Conservation (phyloP, 257 asterid genomes). For the Apocynum venetum region DNA sequence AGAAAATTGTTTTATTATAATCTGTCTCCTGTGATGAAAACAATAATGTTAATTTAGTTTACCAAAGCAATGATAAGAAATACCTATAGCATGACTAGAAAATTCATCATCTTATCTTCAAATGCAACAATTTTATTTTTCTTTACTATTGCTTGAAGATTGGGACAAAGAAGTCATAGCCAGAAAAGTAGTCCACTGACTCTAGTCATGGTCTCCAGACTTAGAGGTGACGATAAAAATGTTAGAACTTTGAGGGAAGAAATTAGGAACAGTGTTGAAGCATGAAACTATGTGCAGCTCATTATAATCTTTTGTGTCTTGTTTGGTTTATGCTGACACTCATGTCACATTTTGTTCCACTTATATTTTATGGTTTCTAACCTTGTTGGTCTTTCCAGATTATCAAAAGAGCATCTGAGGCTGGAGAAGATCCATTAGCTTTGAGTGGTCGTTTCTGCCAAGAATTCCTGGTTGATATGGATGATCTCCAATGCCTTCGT, state of each 20-base stretch:
- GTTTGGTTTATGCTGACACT: not conserved
- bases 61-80: not conserved
- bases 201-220: not conserved
- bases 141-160: not conserved
- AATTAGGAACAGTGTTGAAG: not conserved
- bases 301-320: not conserved
- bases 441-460: constrained; percentile 74
- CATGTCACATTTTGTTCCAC: not conserved
- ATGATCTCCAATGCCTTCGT: constrained; percentile 74
- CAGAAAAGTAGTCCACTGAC: not conserved
- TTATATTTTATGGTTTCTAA: not conserved
- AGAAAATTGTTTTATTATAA: not conserved
- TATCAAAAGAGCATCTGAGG: constrained; percentile 66
- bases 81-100: not conserved
- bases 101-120: not conserved
- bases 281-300: not conserved
- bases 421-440: constrained; percentile 54
- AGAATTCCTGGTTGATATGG: constrained; percentile 77
- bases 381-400: constrained; percentile 41
- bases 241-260: not conserved
- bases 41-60: not conserved
- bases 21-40: not conserved
- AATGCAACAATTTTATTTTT: not conserved
- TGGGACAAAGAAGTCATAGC: not conserved
- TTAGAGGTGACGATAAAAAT: not conserved